phyloP scores from a whole-genome alignment of 1,284 basidiomycete species.

The Ustilago loliicola region DNA sequence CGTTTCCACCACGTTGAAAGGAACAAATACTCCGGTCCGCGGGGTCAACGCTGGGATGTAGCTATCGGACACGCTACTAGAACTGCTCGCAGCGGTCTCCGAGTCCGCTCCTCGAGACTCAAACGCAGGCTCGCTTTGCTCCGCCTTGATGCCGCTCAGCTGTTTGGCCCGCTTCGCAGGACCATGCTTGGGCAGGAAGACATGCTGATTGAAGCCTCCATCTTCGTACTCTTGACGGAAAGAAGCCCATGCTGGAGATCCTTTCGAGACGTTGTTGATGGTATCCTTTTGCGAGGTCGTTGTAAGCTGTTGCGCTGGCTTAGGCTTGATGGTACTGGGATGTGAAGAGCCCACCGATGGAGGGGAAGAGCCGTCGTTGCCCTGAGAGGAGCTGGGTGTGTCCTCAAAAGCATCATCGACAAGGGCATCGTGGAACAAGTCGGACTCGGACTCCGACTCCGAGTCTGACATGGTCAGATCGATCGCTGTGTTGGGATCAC shows the following conservation, averaged over 20 bases:
- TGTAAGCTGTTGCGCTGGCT: not conserved
- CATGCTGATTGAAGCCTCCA: not conserved
- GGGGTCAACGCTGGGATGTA: slow-evolving; percentile 3
- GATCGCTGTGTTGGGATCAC: not conserved
- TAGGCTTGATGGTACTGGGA: not conserved
- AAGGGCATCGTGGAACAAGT: slow-evolving; percentile 14
- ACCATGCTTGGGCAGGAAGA: slow-evolving; percentile 18
- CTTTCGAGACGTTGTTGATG: too few species aligned
- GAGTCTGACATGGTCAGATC: slow-evolving; percentile 21
- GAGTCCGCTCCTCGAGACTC: not conserved
- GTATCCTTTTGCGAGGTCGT: not conserved
- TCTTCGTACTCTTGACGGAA: slow-evolving; percentile 9
- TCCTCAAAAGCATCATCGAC: not conserved
- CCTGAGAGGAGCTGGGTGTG: slow-evolving; percentile 17
- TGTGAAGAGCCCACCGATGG: not conserved
- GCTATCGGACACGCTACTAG: not conserved
- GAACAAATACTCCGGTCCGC: not conserved
- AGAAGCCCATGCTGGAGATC: slow-evolving; percentile 11
- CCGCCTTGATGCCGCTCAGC: not conserved
- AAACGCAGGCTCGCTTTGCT: not conserved
- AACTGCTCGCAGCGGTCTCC: not conserved
- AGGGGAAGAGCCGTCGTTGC: slow-evolving; percentile 2
- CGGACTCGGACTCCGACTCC: slow-evolving; percentile 16
- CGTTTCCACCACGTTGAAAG: slow-evolving; percentile 19
- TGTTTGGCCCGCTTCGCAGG: not conserved